A percentile compares a stretch with the other conserved stretches of the same genome.
Conservation (phyloP, 2,329 filamentous ascomycete genomes). For the Nemania abortiva region DNA sequence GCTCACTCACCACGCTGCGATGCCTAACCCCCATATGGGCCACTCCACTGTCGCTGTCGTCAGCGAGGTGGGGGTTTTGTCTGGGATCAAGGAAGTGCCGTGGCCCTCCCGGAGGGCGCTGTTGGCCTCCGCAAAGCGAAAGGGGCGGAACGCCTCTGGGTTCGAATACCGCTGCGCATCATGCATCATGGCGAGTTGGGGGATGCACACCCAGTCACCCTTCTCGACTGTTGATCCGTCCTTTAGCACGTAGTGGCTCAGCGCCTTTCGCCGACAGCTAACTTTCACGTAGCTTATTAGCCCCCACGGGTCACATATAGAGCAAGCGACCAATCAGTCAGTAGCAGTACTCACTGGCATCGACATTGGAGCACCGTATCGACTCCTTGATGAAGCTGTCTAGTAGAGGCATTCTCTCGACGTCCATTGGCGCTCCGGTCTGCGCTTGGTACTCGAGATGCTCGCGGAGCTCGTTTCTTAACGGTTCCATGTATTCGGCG, state of each 20-base stretch:
- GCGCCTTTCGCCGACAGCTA: not conserved
- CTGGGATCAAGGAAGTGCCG: too few species aligned
- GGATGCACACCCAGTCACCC: conserved; percentile 9
- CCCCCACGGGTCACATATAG: not conserved
- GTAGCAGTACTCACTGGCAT: conserved; percentile 14
- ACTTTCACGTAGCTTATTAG: too few species aligned
- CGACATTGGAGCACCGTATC: not conserved
- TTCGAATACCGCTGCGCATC: not conserved
- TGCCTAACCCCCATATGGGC: conserved; percentile 3
- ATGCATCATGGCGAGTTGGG: conserved; percentile 3
- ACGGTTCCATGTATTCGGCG: too few species aligned
- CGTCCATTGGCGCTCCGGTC: not conserved
- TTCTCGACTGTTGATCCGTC: not conserved
- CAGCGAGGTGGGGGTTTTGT: too few species aligned
- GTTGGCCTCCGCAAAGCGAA: too few species aligned
- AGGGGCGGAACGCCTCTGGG: not conserved
- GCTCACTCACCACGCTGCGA: not conserved
- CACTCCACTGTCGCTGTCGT: not conserved
- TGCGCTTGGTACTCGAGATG: too few species aligned
- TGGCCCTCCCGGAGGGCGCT: too few species aligned
- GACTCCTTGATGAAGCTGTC: conserved; percentile 10
- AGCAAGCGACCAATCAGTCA: too few species aligned
- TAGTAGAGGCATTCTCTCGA: not conserved
- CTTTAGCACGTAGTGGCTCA: not conserved
- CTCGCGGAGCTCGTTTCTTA: too few species aligned